Percentiles rank a stretch among this genome's conserved stretches.
phyloP scores from a whole-genome alignment of 2,329 filamentous ascomycete genomes.

The Nothophaeocryptopus gaeumannii region DNA sequence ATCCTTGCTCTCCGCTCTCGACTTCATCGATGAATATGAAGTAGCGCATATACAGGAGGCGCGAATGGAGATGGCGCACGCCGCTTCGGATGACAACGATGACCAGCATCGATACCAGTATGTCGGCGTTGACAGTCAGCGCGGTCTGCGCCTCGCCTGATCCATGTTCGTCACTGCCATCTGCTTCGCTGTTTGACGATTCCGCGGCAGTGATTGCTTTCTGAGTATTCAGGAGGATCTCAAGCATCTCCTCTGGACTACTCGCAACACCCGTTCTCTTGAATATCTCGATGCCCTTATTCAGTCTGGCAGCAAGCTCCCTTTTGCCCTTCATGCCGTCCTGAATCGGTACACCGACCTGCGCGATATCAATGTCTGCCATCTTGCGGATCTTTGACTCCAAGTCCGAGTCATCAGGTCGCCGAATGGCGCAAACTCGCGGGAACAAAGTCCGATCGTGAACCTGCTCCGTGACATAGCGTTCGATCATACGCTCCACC shows the following conservation, averaged over 20 bases:
- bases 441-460: conserved; percentile 83
- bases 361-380: conserved; percentile 89
- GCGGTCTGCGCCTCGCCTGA: conserved; percentile 43
- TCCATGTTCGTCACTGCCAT: conserved; percentile 41
- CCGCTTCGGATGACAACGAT: conserved; percentile 91
- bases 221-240: conserved; percentile 72
- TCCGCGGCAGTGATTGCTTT: conserved; percentile 68
- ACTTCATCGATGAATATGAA: conserved; percentile 99
- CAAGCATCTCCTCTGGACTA: conserved; percentile 86
- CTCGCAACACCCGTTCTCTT: conserved; percentile 74
- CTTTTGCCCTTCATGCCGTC: conserved; percentile 75
- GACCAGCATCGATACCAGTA: conserved; percentile 83
- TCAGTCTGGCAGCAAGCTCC: conserved; percentile 73
- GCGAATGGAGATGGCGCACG: conserved; percentile 80
- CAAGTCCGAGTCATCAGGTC: conserved; percentile 79
- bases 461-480: conserved; percentile 89
- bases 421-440: conserved; percentile 71
- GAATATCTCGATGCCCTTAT: conserved; percentile 81
- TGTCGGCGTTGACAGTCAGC: conserved; percentile 78
- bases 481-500: conserved; percentile 90
- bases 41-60: conserved; percentile 90
- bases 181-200: conserved; percentile 6
- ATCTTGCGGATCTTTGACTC: conserved; percentile 90
- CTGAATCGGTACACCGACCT: conserved; percentile 84
- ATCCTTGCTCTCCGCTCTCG: conserved; percentile 92